Conservation (phyloP, 176 grass and related monocot species). For the Rhipidocladum racemiflorum region DNA sequence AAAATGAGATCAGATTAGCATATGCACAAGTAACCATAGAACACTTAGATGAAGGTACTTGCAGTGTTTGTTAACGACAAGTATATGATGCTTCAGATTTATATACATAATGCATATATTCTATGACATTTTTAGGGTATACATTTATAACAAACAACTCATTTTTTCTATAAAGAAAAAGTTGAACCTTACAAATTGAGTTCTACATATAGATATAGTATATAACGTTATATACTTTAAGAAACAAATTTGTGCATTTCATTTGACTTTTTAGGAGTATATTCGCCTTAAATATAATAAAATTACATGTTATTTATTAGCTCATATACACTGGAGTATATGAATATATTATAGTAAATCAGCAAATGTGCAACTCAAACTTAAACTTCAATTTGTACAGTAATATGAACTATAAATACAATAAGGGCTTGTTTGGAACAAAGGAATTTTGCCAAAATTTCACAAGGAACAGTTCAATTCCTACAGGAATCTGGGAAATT, state of each 20-base stretch:
- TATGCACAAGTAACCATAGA: neutral
- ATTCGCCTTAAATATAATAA: neutral
- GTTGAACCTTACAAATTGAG: neutral
- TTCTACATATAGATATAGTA: neutral
- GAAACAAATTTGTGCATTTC: neutral
- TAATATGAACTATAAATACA: neutral
- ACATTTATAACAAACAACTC: neutral
- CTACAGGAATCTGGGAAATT: neutral
- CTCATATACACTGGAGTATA: neutral
- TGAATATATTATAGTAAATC: slow-evolving; percentile 4
- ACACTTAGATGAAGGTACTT: neutral
- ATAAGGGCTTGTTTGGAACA: neutral
- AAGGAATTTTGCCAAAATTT: neutral
- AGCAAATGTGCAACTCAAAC: neutral
- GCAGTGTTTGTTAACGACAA: neutral
- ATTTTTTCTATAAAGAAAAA: neutral
- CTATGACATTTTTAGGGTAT: neutral
- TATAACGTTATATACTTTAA: neutral
- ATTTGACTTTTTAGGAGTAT: neutral
- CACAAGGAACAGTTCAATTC: neutral
- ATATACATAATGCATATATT: neutral
- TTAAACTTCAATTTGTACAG: neutral
- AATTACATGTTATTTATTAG: neutral
- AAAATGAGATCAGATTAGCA: slow-evolving; percentile 20
- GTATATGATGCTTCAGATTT: neutral